phyloP scores from a whole-genome alignment of 2,329 filamentous ascomycete genomes.

The Pyrenophora graminea region DNA sequence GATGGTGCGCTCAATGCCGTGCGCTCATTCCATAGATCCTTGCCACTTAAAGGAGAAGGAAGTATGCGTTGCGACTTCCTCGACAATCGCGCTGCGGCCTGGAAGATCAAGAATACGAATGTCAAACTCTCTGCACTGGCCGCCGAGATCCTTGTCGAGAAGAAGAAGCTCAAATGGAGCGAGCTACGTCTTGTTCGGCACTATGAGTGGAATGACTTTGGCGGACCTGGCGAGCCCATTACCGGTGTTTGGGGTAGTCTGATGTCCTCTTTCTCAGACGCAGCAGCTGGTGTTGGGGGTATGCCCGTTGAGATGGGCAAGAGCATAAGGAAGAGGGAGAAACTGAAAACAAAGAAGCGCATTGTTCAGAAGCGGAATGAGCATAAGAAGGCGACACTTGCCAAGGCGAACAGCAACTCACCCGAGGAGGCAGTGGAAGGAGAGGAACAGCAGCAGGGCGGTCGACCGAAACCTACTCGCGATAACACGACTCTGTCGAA shows the following conservation, averaged over 20 bases:
- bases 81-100: slow-evolving; percentile 65
- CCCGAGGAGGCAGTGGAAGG: slow-evolving; percentile 1
- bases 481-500: slow-evolving; percentile 37
- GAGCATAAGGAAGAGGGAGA: slow-evolving; percentile 59
- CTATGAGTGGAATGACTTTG: slow-evolving; percentile 77
- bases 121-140: slow-evolving; percentile 66
- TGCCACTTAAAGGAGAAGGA: slow-evolving; percentile 53
- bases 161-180: slow-evolving; percentile 65
- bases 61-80: slow-evolving; percentile 69
- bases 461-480: slow-evolving; percentile 25
- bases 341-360: slow-evolving; percentile 56
- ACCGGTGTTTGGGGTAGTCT: slow-evolving; percentile 68
- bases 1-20: slow-evolving; percentile 74
- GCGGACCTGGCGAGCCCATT: slow-evolving; percentile 73
- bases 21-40: slow-evolving; percentile 65
- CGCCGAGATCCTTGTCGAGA: slow-evolving; percentile 66
- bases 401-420: slow-evolving; percentile 21
- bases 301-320: slow-evolving; percentile 66
- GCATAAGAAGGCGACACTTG: slow-evolving; percentile 27
- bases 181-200: slow-evolving; percentile 67
- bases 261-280: slow-evolving; percentile 60
- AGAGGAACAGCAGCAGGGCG: slow-evolving; percentile 9
- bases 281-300: slow-evolving; percentile 66
- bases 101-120: slow-evolving; percentile 66
- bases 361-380: slow-evolving; percentile 39